Evolutionary conservation across 2,329 filamentous ascomycete genomes (phyloP), one percentile per base, ranked within the genome.

Genomic region (Sporothrix brunneoviolacea): DNA sequence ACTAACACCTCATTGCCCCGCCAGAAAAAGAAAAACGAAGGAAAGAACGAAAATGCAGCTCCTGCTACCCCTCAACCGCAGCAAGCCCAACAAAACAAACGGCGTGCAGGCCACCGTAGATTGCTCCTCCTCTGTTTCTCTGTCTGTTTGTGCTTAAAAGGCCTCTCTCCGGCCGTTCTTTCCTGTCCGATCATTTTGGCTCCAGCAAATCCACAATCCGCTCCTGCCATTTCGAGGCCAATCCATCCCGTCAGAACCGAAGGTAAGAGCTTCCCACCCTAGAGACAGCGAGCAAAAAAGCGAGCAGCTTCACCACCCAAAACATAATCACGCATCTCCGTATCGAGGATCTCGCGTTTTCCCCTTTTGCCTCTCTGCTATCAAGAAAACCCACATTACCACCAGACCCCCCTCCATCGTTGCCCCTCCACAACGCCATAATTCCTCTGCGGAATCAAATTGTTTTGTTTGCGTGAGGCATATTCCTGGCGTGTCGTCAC

Each of bases 381-480:
- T 39, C 30, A 42, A 28, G 32, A 21, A 38, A 27, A 40, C 38
- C 22, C 33, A 28, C 30, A 33, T 43, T 22, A n/a, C 24, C 39
- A 41, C 35, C 36, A 22, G 24, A 30, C 21, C 24, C 43, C 35
- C 35, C 38, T 39, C 32, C 24, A 43, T 48, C 38, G 35, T 55
- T 55, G 52, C 54, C 54, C 54, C 54, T 54, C 54, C 45, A 54
- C 38, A 45, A 44, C 43, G 39, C 28, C 43, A 33, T 38, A 50
- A 45, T 52, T 48, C 45, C 46, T 50, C 39, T 36, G 13, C 42
- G 27, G 27, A 36, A 35, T 47, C 38, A n/a, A n/a, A 22, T 42
- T 45, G 30, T 41, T 47, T 44, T 42, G 32, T 32, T 19, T 39
- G 43, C 22, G 39, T 55, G 54, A 52, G 54, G 54, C 50, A 55